These are phyloP conservation scores for Trichoderma koningii DNA, from an alignment of 2,329 filamentous ascomycete species.

Conservation along the genomic window DNA sequence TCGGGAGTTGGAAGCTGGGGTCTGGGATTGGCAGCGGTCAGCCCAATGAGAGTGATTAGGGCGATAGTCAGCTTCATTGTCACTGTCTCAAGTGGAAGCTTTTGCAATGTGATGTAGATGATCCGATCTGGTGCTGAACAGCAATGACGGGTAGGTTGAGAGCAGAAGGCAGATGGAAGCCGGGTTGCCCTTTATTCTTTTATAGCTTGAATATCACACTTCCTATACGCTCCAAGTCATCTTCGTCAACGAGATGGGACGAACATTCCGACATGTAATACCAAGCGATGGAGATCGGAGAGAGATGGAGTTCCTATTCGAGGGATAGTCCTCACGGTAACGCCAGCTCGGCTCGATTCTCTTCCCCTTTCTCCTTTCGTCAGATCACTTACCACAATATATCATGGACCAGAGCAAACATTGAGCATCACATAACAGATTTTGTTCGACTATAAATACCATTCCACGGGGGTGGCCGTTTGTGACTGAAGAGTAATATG, in stretches of 20 bases:
- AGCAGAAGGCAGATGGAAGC: background rate
- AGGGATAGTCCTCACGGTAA: background rate
- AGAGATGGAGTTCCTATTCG: background rate
- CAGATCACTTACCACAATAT: background rate
- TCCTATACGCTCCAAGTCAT: background rate
- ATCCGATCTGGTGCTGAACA: background rate
- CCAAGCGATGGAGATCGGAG: background rate
- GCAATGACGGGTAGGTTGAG: background rate
- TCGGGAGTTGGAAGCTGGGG: conserved; percentile 29
- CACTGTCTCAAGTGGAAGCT: too few species aligned
- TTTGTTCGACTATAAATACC: background rate
- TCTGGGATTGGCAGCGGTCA: conserved; percentile 35
- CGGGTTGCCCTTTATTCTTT: background rate
- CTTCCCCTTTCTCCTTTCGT: background rate
- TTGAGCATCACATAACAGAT: background rate
- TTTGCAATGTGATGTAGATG: background rate
- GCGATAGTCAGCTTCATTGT: conserved; percentile 36
- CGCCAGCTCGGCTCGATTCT: background rate
- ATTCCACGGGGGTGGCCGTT: too few species aligned
- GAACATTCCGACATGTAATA: background rate
- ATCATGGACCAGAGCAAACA: background rate
- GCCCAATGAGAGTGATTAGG: conserved; percentile 32
- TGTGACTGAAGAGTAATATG: too few species aligned
- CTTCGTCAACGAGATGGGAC: background rate
- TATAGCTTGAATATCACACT: background rate